Base-by-base conservation (phyloP, 768 basidiomycete genomes). In the Pulveroboletus frians region DNA sequence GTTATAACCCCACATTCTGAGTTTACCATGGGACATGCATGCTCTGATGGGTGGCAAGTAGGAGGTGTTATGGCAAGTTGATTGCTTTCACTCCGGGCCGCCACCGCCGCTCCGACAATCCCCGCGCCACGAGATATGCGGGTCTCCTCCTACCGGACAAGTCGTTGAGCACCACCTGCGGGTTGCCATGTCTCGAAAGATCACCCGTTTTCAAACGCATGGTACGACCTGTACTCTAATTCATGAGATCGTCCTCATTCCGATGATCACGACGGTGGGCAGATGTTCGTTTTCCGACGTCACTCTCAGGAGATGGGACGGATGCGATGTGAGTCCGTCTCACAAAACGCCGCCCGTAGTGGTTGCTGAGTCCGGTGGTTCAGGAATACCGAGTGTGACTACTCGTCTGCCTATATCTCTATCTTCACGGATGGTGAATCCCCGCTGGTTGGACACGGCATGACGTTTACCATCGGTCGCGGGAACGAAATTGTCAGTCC, bases 371-470 rank as follows among this genome's bases (percentile, higher is more conserved):
- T 23, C 32, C 15, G 5, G 26, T 29, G 23, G 17, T 20, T 26
- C 52, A 91, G 88, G 92, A 95, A 96, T 69, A 87, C 88, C 29
- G 90, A 91, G 48, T 95, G 92, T 69, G 94, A 96, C 71, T 96
- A 96, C 70, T 93, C 91, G 2, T 89, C 92, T 2, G 94, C 94
- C 5, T 96, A 96, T 65, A 76, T 96, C 39, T 78, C 83, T 20
- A 74, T 97, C 49, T 70, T 78, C 53, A 94, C 88, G 3, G 60
- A 71, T 36, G 75, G 85, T n/a, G 75, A 81, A 20, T 60, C 71
- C 5, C 76, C 81, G 44, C 81, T 94, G 38, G 76, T 84, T 41
- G 91, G 93, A n/a, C 82, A 92, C 58, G 92, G 91, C 47, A 90
- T 92, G 90, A 92, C 92, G 3, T 94, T 94, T 66, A 93, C 92